These are phyloP conservation scores for Sungouiozyma ichnusensis DNA, from an alignment of 805 yeast genomes.

Conservation along the genomic window DNA sequence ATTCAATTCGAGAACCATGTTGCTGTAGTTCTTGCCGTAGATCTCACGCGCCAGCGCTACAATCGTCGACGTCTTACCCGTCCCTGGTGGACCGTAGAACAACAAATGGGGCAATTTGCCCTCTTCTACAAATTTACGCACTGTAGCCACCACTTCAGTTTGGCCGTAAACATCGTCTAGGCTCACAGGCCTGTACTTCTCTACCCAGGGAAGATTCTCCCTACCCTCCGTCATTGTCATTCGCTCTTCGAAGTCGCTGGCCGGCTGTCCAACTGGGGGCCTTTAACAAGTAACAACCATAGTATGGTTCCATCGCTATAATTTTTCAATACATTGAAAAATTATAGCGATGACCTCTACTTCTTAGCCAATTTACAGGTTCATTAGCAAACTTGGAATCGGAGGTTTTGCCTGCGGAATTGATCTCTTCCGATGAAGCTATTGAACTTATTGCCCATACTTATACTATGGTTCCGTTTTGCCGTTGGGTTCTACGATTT, in stretches of 20 bases:
- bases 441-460: not conserved
- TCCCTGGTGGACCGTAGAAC: slow-evolving; percentile 94
- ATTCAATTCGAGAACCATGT: slow-evolving; percentile 89
- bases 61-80: slow-evolving; percentile 85
- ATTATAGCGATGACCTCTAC: no score
- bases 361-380: no score
- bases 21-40: slow-evolving; percentile 69
- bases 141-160: slow-evolving; percentile 72
- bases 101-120: slow-evolving; percentile 83
- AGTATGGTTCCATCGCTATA: no score
- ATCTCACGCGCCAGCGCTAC: slow-evolving; percentile 80
- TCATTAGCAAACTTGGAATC: no score
- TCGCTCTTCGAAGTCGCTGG: not conserved
- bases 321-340: no score
- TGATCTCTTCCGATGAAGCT: no score
- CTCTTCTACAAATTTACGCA: slow-evolving; percentile 71
- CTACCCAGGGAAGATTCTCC: slow-evolving; percentile 78
- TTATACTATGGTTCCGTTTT: not conserved
- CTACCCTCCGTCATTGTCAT: slow-evolving; percentile 6
- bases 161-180: slow-evolving; percentile 90
- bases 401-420: no score
- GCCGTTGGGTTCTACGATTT: not conserved
- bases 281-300: no score
- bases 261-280: no score
- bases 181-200: slow-evolving; percentile 81